Conservation (phyloP, 176 grass and related monocot species). For the Raddia distichophylla region DNA sequence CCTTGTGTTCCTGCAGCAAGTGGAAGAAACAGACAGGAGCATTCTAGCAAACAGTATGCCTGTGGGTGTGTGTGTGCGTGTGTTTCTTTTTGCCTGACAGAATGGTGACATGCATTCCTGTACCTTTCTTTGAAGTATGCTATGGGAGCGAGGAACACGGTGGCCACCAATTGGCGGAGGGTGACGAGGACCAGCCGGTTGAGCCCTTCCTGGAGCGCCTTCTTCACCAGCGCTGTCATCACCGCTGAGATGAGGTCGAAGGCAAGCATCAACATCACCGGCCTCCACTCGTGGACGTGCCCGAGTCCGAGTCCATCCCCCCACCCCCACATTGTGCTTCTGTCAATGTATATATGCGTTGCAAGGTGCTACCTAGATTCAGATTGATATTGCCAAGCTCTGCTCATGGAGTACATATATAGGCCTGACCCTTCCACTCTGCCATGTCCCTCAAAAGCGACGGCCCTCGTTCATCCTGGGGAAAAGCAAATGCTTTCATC, state of each 20-base stretch:
- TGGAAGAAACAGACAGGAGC: background rate
- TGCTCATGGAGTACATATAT: conserved; percentile 3
- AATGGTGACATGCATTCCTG: background rate
- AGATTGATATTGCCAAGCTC: background rate
- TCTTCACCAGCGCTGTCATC: conserved; percentile 73
- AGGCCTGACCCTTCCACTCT: conserved; percentile 23
- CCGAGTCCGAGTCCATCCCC: background rate
- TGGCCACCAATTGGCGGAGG: conserved; percentile 69
- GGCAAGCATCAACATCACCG: conserved; percentile 56
- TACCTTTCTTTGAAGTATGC: conserved; percentile 83
- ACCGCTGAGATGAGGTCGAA: conserved; percentile 57
- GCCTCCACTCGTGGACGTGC: conserved; percentile 43
- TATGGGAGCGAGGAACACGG: conserved; percentile 70
- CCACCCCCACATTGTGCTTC: background rate
- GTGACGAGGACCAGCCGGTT: conserved; percentile 65
- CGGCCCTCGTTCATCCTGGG: conserved; percentile 33
- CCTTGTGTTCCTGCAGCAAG: conserved; percentile 62
- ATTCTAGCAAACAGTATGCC: background rate
- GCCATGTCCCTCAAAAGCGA: conserved; percentile 22
- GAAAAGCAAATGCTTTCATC: background rate
- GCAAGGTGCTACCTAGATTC: background rate
- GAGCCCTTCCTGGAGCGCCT: conserved; percentile 63
- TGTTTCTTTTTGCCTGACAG: background rate
- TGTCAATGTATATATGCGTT: background rate
- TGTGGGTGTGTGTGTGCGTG: too few species aligned